Conservation (phyloP, 805 yeast species). For the Barnettozyma salicaria region DNA sequence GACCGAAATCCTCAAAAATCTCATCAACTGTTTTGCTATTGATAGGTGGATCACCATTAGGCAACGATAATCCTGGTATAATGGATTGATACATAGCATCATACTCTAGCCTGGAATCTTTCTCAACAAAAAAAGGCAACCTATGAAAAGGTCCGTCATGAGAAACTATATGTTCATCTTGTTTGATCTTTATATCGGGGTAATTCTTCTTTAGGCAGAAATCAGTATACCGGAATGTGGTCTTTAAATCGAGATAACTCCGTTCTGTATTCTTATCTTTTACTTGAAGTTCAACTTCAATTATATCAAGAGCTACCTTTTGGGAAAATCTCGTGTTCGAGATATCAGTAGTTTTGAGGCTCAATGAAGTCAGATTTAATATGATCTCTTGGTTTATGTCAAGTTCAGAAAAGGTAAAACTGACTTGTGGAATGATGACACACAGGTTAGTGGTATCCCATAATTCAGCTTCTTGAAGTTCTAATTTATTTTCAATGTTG, state of each 20-base stretch:
- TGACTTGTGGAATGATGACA: conserved; percentile 45
- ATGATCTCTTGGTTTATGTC: conserved; percentile 22
- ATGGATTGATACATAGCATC: conserved; percentile 46
- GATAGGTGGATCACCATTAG: conserved; percentile 57
- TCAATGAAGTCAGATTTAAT: conserved; percentile 24
- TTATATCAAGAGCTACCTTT: conserved; percentile 44
- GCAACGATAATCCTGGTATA: conserved; percentile 55
- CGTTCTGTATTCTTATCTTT: conserved; percentile 19
- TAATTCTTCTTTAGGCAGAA: conserved; percentile 50
- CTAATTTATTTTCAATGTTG: conserved; percentile 73
- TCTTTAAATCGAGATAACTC: conserved; percentile 39
- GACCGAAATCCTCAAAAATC: conserved; percentile 19
- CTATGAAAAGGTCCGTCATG: conserved; percentile 87
- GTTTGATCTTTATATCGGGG: conserved; percentile 41
- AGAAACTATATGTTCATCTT: conserved; percentile 55
- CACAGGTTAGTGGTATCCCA: conserved; percentile 67
- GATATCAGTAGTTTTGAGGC: conserved; percentile 56
- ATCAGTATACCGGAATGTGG: conserved; percentile 55
- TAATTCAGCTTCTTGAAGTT: conserved; percentile 47
- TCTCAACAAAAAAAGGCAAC: conserved; percentile 61
- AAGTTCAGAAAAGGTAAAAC: conserved; percentile 35
- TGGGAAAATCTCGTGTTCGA: conserved; percentile 61
- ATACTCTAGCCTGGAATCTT: conserved; percentile 43
- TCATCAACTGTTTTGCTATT: conserved; percentile 41
- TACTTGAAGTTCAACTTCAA: conserved; percentile 35